These are phyloP conservation scores for Teunomyces panamensis DNA, from an alignment of 805 yeast genomes.

Conservation along the genomic window DNA sequence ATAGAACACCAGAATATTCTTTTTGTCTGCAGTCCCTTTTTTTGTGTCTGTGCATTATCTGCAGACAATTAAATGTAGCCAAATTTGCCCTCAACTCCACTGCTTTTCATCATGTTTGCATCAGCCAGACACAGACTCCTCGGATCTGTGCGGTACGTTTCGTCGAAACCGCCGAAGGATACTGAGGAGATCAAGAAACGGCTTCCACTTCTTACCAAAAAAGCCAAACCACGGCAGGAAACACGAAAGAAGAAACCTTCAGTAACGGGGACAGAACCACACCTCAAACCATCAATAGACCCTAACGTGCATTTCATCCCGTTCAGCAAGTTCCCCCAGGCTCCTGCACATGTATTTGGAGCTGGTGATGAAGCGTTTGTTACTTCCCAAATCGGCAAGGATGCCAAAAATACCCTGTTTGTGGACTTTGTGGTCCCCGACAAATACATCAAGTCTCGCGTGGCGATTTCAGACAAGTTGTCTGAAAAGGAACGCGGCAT, in stretches of 20 bases:
- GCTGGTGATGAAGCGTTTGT: not conserved
- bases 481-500: conserved; percentile 24
- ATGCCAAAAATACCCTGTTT: not conserved
- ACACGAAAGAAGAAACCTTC: conserved; percentile 4
- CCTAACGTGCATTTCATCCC: conserved; percentile 20
- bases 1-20: not conserved
- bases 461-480: conserved; percentile 13
- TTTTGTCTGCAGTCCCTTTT: not conserved
- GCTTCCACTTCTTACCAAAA: conserved; percentile 3
- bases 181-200: conserved; percentile 6
- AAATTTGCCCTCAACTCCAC: not conserved
- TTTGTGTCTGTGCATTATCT: not conserved
- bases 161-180: conserved; percentile 15
- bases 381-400: not conserved
- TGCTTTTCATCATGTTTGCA: not conserved
- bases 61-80: not conserved
- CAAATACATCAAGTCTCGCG: conserved; percentile 19
- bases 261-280: not conserved
- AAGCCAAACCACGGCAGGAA: conserved; percentile 1
- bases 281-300: conserved; percentile 5
- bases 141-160: conserved; percentile 7
- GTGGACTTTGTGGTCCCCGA: conserved; percentile 27
- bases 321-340: conserved; percentile 31
- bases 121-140: not conserved
- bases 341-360: conserved; percentile 16